Evolutionary conservation across 148 eudicot genomes (phyloP), one percentile per base, ranked within the genome.

Genomic region (Pouteria glomerata): DNA sequence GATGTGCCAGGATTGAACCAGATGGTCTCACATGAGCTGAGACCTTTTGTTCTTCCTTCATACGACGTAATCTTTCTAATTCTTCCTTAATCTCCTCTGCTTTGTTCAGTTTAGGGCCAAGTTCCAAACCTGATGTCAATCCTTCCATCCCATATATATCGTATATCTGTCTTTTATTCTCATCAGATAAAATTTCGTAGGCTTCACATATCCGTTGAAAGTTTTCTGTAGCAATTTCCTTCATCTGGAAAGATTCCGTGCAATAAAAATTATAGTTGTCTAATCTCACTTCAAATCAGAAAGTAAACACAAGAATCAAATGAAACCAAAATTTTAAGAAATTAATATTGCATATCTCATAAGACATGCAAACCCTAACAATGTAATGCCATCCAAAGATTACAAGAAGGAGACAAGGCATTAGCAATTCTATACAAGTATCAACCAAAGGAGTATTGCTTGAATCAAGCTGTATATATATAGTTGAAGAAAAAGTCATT

Each of bases 141-240:
- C 99, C 99, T 77, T 91, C 97, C 96, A 91, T 91, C 51, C 99
- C 99, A 78, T 91, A 95, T 63, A 95, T 86, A 81, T 95, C 99
- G 83, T 95, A 95, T 83, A 95, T 89, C 72, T 84, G 85, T 76
- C 99, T 88, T 77, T 91, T 95, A 69, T 70, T 76, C 78, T 82
- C 97, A 75, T 95, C 99, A 11, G 92, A 79, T 76, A 95, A 85
- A 78, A 95, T 91, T 82, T 95, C 99, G 79, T 95, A 95, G 53
- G 99, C 99, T 82, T 95, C 89, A 82, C 99, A 89, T 85, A 95
- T 90, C 73, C 96, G 82, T 80, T 95, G 99, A 75, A 95, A 95
- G 79, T 95, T 95, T 70, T 95, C 88, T 31, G 99, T 95, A 16
- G 99, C 99, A 69, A 80, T 85, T 52, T 91, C 97, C 86, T 95